Percentiles rank a stretch among this genome's conserved stretches.
These are phyloP conservation scores for Aspergillus coremiiformis DNA, from an alignment of 495 filamentous ascomycete genomes.

Conservation along the genomic window DNA sequence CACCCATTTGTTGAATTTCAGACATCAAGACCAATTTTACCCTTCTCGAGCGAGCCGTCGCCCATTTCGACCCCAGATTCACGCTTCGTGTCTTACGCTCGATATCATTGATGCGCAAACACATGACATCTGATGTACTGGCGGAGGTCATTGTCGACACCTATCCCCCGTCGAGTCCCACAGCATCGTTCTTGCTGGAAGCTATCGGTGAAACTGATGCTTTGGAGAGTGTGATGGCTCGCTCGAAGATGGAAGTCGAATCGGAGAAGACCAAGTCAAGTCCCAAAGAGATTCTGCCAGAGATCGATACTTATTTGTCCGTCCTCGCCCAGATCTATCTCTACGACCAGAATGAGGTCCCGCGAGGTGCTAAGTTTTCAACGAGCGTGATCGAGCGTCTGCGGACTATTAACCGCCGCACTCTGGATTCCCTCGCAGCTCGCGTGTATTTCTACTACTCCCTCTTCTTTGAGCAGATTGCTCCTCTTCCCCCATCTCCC, in stretches of 20 bases:
- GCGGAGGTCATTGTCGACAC: constrained; percentile 73
- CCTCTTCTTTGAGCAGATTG: constrained; percentile 83
- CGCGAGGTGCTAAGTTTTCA: constrained; percentile 78
- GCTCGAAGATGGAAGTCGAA: constrained; percentile 73
- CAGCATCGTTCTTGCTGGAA: constrained; percentile 60
- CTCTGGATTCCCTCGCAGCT: constrained; percentile 85
- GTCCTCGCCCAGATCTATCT: constrained; percentile 86
- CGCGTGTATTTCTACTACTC: constrained; percentile 98
- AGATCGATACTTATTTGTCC: constrained; percentile 86
- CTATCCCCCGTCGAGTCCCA: constrained; percentile 57
- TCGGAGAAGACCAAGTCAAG: constrained; percentile 41
- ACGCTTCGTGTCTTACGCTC: constrained; percentile 87
- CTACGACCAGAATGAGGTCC: constrained; percentile 71
- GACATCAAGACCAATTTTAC: constrained; percentile 93
- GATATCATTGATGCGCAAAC: constrained; percentile 90
- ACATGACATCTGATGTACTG: constrained; percentile 73
- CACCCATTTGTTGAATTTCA: constrained; percentile 22
- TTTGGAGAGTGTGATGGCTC: constrained; percentile 46
- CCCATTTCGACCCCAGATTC: constrained; percentile 91
- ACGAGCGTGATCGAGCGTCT: constrained; percentile 71
- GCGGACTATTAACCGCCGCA: constrained; percentile 84
- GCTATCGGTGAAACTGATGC: constrained; percentile 58
- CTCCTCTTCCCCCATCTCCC: constrained; percentile 78
- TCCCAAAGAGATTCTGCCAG: constrained; percentile 70
- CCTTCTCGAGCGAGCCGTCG: constrained; percentile 83